Percentiles rank a stretch among this genome's conserved stretches.
Conservation (phyloP, 2,329 filamentous ascomycete species). For the Trichothecium roseum region DNA sequence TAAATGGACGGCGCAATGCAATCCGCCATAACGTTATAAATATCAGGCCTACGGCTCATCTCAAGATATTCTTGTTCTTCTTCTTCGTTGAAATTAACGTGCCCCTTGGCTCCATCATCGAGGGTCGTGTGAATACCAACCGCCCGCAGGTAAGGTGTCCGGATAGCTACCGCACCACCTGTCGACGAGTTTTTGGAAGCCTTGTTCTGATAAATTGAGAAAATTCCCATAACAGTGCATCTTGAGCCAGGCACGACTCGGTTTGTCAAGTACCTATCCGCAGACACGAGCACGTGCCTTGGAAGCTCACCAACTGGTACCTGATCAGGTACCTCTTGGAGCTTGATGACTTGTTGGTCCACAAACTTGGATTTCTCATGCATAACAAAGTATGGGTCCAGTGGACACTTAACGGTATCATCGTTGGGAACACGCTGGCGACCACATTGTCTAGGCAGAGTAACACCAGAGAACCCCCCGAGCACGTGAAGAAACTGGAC, state of each 20-base stretch:
- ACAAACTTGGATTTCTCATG: constrained; percentile 93
- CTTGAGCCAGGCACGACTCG: constrained; percentile 89
- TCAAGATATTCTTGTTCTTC: constrained; percentile 95
- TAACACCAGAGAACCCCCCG: constrained; percentile 80
- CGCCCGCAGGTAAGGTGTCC: constrained; percentile 87
- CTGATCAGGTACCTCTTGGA: constrained; percentile 95
- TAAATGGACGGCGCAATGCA: constrained; percentile 98
- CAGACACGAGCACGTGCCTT: constrained; percentile 87
- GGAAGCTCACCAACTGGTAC: constrained; percentile 95
- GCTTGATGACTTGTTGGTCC: constrained; percentile 95
- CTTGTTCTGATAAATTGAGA: constrained; percentile 95
- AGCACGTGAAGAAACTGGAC: constrained; percentile 60
- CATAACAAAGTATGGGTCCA: constrained; percentile 92
- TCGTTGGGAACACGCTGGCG: constrained; percentile 56
- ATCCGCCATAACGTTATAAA: constrained; percentile 83
- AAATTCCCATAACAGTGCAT: constrained; percentile 93
- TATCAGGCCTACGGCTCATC: constrained; percentile 77
- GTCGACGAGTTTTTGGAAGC: constrained; percentile 64
- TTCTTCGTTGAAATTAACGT: constrained; percentile 77
- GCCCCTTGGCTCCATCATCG: constrained; percentile 80
- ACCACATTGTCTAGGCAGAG: constrained; percentile 69
- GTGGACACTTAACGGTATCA: constrained; percentile 62
- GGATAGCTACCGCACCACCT: constrained; percentile 80
- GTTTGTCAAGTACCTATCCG: constrained; percentile 93
- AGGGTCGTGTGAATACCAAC: constrained; percentile 87